Conservation (phyloP, 495 filamentous ascomycete species). For the Tuber umbilicatum region DNA sequence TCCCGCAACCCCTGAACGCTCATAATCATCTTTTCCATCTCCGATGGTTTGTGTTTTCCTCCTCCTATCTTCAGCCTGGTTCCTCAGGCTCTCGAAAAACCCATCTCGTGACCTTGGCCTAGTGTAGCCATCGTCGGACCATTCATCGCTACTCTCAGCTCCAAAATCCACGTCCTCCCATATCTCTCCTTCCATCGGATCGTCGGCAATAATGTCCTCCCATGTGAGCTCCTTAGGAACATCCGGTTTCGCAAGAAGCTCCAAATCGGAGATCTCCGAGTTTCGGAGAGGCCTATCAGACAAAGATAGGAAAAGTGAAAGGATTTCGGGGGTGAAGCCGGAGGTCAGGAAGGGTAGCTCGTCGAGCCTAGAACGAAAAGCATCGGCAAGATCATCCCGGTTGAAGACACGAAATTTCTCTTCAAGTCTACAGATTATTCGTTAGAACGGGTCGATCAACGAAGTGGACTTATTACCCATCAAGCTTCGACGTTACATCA, state of each 20-base stretch:
- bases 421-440: conserved; percentile 48
- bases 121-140: conserved; percentile 28
- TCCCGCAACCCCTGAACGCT: conserved; percentile 21
- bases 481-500: conserved; percentile 63
- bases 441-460: background rate
- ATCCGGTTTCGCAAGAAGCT: conserved; percentile 46
- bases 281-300: conserved; percentile 73
- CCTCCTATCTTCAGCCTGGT: conserved; percentile 13
- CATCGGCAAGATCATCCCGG: conserved; percentile 73
- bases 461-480: conserved; percentile 47
- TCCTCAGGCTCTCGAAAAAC: conserved; percentile 15
- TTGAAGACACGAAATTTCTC: conserved; percentile 80
- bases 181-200: conserved; percentile 62
- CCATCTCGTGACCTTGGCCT: conserved; percentile 20
- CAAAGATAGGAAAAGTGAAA: conserved; percentile 72
- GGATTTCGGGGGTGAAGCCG: conserved; percentile 56
- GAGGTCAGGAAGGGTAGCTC: conserved; percentile 36
- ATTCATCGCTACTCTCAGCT: conserved; percentile 54
- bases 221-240: conserved; percentile 55
- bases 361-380: conserved; percentile 57
- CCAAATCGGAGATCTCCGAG: conserved; percentile 57
- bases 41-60: conserved; percentile 13
- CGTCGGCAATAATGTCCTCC: conserved; percentile 67
- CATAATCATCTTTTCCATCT: conserved; percentile 8
- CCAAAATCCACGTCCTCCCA: conserved; percentile 75